Evolutionary conservation across 1,139 yeast genomes (phyloP), one percentile per base, ranked within the genome.

Genomic region (Groenewaldozyma auringiensis): DNA sequence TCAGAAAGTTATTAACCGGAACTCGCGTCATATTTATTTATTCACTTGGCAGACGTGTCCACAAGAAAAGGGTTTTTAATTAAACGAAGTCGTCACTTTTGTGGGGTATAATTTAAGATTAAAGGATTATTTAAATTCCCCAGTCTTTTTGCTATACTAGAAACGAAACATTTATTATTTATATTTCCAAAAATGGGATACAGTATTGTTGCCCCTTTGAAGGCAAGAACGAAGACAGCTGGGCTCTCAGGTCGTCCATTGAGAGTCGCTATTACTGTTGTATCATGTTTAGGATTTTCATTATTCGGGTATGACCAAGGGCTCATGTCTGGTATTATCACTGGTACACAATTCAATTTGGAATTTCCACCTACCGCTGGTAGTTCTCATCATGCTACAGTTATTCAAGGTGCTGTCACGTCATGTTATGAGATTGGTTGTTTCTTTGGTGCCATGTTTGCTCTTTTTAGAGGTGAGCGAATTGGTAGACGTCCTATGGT

Each of bases 291-390:
- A 42, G 88, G 86, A n/a, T 83, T 83, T 63, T 76, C 83, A 17
- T 66, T 77, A 44, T 83, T 83, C 58, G 94, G 94, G 49, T 83
- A 82, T 59, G 88, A 83, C 62, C 94, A 83, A 64, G 94, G 94
- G 59, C 71, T 83, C 47, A 73, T 76, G 56, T 78, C 85, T 20
- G 85, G 87, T 63, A 67, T 82, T 46, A 79, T 82, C 52, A 76
- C 83, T 20, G 83, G 83, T 45, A 67, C 66, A 0, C 74, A 78
- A 53, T 83, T 83, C 59, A 72, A 73, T 56, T 52, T 64, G 14
- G 81, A 73, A 46, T 81, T 81, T 61, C 84, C 85, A 3, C 49
- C 60, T 4, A 53, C 58, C 3, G 44, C 40, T 8, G 60, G 60
- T 31, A 43, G 45, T 20, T 34, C 48, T 11, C 49, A 47, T 35